Evolutionary conservation across 257 asterid genomes (phyloP), one percentile per base, ranked within the genome.

Genomic region (Linderniella brevidens): DNA sequence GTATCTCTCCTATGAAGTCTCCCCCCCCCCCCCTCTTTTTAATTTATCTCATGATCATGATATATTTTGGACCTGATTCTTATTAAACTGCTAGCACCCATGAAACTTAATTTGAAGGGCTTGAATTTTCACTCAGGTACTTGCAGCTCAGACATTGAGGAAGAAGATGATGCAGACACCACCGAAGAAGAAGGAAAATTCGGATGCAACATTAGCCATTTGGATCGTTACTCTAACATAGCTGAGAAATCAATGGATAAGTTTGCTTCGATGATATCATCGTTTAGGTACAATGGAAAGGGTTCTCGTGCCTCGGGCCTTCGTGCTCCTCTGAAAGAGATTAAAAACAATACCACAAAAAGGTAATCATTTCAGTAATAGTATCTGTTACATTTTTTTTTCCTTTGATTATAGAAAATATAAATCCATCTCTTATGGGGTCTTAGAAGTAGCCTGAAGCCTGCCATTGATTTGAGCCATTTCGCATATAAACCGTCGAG

Each of bases 251-350:
- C 98, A 9, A 68, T 88, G 75, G 93, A 88, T 10, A 80, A 64
- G 13, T 84, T 88, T 58, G 85, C 75, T 40, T 76, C 93, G 0
- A 76, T 73, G 43, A 58, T 88, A 49, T 88, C 98, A 51, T 80
- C 98, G 20, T 88, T 74, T 62, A 71, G 64, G 59, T 88, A 64
- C 75, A 76, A 66, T 55, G 66, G 79, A 46, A 67, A 69, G 20
- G 98, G 98, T 50, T 80, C 94, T 15, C 86, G 95, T 58, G 95
- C 87, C 11, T 80, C 92, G 62, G 95, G 95, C 35, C 95, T 88
- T 49, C 95, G 98, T 49, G 73, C 98, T n/a, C 95, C 98, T 53
- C 58, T 88, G 8, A 84, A 69, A 71, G 93, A 80, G 46, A 71
- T 88, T 45, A 67, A 66, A 65, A 82, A 80, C 73, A 76, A 66